phyloP scores from a whole-genome alignment of 2,329 filamentous ascomycete species.

The Rutstroemia sydowiana region DNA sequence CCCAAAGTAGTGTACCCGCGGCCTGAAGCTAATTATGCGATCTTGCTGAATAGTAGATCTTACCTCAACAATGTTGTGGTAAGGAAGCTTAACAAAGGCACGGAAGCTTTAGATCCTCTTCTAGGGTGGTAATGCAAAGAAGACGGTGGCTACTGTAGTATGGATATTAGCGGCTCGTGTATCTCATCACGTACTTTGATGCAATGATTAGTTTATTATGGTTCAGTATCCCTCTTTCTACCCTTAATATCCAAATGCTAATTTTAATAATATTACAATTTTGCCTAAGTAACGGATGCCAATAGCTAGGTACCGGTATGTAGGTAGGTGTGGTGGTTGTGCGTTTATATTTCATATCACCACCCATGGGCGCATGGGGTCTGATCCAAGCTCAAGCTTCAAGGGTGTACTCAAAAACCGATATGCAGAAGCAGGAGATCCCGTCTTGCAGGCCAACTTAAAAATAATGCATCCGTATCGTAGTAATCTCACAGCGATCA shows the following conservation, averaged over 20 bases:
- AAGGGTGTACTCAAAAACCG: constrained; percentile 1
- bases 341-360: background rate
- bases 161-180: constrained; percentile 4
- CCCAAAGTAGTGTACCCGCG: background rate
- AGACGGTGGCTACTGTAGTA: background rate
- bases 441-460: constrained; percentile 8
- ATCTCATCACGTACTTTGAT: background rate
- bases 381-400: background rate
- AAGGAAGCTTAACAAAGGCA: background rate
- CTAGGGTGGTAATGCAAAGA: constrained; percentile 1
- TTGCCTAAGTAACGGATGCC: background rate
- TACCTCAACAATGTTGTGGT: background rate
- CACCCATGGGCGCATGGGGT: background rate
- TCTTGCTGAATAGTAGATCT: constrained; percentile 6
- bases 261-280: background rate
- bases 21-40: constrained; percentile 2
- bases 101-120: background rate
- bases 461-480: constrained; percentile 5
- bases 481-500: constrained; percentile 6
- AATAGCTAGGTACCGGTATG: background rate
- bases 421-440: constrained; percentile 11
- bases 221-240: background rate
- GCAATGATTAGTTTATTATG: background rate
- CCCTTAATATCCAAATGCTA: too few relatives aligned
- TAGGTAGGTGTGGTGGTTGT: too few relatives aligned